These are phyloP conservation scores for Neophaeococcomyces mojaviensis DNA, from an alignment of 2,329 filamentous ascomycete species.

Conservation along the genomic window DNA sequence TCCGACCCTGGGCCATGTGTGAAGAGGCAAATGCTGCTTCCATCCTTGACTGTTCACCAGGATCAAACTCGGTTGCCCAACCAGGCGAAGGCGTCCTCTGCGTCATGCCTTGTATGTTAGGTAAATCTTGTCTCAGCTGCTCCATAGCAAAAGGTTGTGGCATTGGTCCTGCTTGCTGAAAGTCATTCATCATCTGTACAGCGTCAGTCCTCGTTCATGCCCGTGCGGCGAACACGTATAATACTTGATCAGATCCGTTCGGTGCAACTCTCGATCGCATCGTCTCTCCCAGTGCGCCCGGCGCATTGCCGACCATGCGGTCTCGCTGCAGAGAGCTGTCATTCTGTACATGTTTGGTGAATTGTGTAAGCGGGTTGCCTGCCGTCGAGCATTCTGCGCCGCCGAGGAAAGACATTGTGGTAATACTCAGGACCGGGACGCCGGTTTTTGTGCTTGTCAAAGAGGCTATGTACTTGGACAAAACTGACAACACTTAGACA, in stretches of 20 bases:
- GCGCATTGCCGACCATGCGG: constrained; percentile 68
- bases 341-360: constrained; percentile 93
- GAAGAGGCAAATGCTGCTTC: constrained; percentile 54
- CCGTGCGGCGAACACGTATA: constrained; percentile 20
- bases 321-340: constrained; percentile 93
- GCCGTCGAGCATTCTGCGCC: constrained; percentile 95
- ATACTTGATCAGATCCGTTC: constrained; percentile 65
- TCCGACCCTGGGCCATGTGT: constrained; percentile 31
- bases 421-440: background rate
- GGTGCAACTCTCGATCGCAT: constrained; percentile 67
- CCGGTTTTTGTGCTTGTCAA: too few species aligned
- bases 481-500: too few species aligned
- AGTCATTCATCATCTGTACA: constrained; percentile 80
- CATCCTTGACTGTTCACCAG: constrained; percentile 59
- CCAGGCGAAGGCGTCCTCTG: constrained; percentile 48
- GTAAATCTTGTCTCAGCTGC: constrained; percentile 57
- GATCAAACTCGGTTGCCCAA: constrained; percentile 60
- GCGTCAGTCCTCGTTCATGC: constrained; percentile 18
- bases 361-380: constrained; percentile 91
- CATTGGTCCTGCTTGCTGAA: constrained; percentile 64
- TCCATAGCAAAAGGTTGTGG: constrained; percentile 57
- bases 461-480: too few species aligned
- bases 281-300: constrained; percentile 62
- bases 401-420: constrained; percentile 84
- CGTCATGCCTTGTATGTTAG: constrained; percentile 43